Percentiles rank a stretch among this genome's conserved stretches.
Evolutionary conservation across 2,329 filamentous ascomycete species (phyloP).

Genomic region (Botryosphaeria dothidea): DNA sequence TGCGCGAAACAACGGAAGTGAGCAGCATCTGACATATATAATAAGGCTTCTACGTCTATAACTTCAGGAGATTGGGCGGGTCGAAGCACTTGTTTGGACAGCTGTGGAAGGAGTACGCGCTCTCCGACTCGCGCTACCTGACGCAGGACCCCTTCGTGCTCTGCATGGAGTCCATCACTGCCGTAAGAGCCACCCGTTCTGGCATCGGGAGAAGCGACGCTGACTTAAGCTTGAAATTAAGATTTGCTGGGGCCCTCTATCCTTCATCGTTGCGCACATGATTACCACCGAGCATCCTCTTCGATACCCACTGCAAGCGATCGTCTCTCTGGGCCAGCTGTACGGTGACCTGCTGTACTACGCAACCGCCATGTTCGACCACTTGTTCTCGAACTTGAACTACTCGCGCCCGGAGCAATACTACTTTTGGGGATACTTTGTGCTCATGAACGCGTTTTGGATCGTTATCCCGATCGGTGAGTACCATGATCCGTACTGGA

Average conservation of each 20-base stretch:
- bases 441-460: slow-evolving; percentile 68
- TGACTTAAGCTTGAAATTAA: slow-evolving; percentile 29
- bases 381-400: slow-evolving; percentile 53
- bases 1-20: neutral
- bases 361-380: slow-evolving; percentile 63
- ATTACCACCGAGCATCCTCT: slow-evolving; percentile 57
- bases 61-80: slow-evolving; percentile 65
- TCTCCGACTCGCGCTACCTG: slow-evolving; percentile 85
- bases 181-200: slow-evolving; percentile 38
- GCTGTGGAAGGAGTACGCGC: slow-evolving; percentile 89
- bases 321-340: slow-evolving; percentile 64
- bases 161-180: slow-evolving; percentile 83
- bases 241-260: slow-evolving; percentile 63
- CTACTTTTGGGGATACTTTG: slow-evolving; percentile 68
- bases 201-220: neutral
- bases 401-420: slow-evolving; percentile 64
- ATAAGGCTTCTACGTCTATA: slow-evolving; percentile 58
- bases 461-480: slow-evolving; percentile 61
- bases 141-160: slow-evolving; percentile 80
- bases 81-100: slow-evolving; percentile 76
- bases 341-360: slow-evolving; percentile 67
- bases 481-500: slow-evolving; percentile 27
- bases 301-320: slow-evolving; percentile 59
- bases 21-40: neutral
- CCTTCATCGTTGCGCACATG: slow-evolving; percentile 56